Evolutionary conservation across 495 filamentous ascomycete species (phyloP), one percentile per base, ranked within the genome.

Genomic region (Mytilinidion resinicola): DNA sequence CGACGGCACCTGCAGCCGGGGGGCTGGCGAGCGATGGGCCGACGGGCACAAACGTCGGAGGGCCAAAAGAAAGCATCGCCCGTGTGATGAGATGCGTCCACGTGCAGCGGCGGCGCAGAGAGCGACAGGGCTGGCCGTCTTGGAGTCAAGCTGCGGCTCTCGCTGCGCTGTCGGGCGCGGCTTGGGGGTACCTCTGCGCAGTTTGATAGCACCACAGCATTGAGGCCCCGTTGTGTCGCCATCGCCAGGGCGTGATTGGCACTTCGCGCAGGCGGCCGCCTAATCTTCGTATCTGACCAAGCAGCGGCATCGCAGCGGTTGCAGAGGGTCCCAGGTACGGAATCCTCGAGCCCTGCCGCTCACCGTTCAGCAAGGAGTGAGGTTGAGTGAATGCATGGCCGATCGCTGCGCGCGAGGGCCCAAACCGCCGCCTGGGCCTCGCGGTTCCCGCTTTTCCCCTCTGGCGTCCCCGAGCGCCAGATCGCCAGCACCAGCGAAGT

Each of bases 131-230:
- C 55, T 36, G 14, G 4, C 30, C 34, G 21, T 12, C 21, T 21
- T 21, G 49, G 50, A 51, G 39, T 38, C 30, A 46, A 51, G 35
- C 50, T 63, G 61, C 55, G 51, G 61, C 61, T 59, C 56, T 55
- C 42, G 55, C 25, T 51, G 57, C 33, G 41, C 17, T 52, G 9
- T 49, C 9, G 25, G 41, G 36, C 1, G 60, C 49, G 2, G 12
- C 46, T 12, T 33, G 46, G 46, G 46, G 20, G 42, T 46, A 46
- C 42, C n/a, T 46, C 8, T 8, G 42, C 8, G 9, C 15, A 6
- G 12, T 46, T 20, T 46, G 42, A 46, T 46, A 46, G 20, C 42
- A 20, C 15, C 19, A n/a, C 14, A 43, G 4, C 14, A n/a, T 43
- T 15, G 42, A 9, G 42, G 42, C 15, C 15, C 20, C 20, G 20